Evolutionary conservation across 208 protist species (phyloP).

Genomic region (Acanthamoeba royreba): DNA sequence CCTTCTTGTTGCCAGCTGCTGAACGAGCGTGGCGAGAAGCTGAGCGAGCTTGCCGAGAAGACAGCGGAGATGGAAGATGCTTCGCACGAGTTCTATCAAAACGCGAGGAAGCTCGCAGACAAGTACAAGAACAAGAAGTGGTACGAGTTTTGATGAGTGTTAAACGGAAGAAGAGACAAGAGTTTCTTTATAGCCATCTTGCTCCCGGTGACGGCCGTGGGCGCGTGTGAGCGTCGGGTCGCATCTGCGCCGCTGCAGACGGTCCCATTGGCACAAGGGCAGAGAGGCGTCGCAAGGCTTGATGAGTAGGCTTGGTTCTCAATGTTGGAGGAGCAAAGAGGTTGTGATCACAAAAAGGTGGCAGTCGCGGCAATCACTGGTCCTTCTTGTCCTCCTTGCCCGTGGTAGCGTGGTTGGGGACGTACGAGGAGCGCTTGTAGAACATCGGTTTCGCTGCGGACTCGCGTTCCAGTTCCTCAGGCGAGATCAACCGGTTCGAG

Average conservation of each 20-base stretch:
- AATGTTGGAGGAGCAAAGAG: too few relatives aligned
- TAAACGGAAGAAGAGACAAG: not conserved
- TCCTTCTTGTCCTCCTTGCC: not conserved
- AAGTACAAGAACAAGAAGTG: conserved; percentile 38
- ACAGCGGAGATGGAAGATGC: not conserved
- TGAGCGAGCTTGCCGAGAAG: not conserved
- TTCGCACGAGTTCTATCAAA: not conserved
- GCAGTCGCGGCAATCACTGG: not conserved
- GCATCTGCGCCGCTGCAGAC: too few relatives aligned
- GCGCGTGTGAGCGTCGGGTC: too few relatives aligned
- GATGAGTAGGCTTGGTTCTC: too few relatives aligned
- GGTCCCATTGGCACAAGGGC: too few relatives aligned
- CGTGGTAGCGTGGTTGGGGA: not conserved
- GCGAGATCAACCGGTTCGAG: not conserved
- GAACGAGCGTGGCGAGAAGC: conserved; percentile 5
- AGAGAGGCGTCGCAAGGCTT: too few relatives aligned
- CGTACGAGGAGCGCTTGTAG: not conserved
- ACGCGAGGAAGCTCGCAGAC: not conserved
- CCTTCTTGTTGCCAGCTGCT: not conserved
- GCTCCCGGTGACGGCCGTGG: not conserved
- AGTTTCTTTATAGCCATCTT: not conserved
- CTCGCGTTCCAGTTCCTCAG: not conserved
- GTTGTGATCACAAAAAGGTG: not conserved
- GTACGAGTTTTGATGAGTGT: not conserved
- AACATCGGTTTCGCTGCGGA: not conserved